Conservation (phyloP, 306 rosid genomes). For the Betula pendula region DNA sequence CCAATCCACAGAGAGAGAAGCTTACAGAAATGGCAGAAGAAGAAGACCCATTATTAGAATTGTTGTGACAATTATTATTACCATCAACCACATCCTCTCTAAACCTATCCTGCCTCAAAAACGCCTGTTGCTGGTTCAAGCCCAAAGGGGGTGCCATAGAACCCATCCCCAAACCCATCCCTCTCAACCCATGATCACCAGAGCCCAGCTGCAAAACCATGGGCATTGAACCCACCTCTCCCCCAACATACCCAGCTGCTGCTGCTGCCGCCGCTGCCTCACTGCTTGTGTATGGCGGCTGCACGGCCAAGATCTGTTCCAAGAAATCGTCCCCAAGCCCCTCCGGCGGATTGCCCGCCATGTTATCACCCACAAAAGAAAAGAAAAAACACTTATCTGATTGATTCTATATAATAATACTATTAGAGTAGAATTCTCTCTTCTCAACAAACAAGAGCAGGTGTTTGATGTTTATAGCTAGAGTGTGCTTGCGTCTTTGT, state of each 20-base stretch:
- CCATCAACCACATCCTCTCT: constrained; percentile 43
- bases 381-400: neutral
- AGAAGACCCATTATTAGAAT: constrained; percentile 29
- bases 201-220: constrained; percentile 67
- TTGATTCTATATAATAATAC: neutral
- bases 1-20: neutral
- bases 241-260: constrained; percentile 37
- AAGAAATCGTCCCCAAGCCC: constrained; percentile 86
- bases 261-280: constrained; percentile 23
- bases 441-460: neutral
- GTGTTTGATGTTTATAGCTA: neutral
- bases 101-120: constrained; percentile 54
- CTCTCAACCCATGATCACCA: constrained; percentile 35
- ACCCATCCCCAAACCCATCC: constrained; percentile 51
- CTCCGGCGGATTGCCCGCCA: constrained; percentile 78
- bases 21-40: constrained; percentile 51
- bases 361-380: constrained; percentile 4
- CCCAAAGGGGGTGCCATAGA: constrained; percentile 67
- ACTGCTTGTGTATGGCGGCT: constrained; percentile 33
- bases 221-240: constrained; percentile 49
- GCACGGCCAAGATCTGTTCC: constrained; percentile 82
- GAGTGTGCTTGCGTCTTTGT: neutral
- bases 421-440: neutral
- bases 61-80: constrained; percentile 21
- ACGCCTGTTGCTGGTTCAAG: constrained; percentile 45